A percentile compares a stretch with the other conserved stretches of the same genome.
phyloP scores from a whole-genome alignment of 495 filamentous ascomycete species.

The Umbilicaria muhlenbergii region DNA sequence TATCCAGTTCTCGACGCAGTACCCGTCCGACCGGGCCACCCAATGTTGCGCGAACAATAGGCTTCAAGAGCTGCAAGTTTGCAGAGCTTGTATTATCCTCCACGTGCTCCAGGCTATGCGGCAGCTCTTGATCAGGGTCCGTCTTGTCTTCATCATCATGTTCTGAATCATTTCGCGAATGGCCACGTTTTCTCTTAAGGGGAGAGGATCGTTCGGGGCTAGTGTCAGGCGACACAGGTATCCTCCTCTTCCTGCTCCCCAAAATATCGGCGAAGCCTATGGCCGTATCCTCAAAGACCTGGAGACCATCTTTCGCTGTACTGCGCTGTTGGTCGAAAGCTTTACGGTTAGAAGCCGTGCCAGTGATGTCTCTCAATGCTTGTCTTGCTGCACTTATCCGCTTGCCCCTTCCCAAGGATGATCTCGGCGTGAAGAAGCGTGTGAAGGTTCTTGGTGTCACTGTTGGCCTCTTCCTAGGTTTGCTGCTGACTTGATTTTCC shows the following conservation, averaged over 20 bases:
- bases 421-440: slow-evolving; percentile 67
- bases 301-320: slow-evolving; percentile 20
- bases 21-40: slow-evolving; percentile 1
- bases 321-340: slow-evolving; percentile 1
- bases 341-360: slow-evolving; percentile 42
- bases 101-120: background rate
- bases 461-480: slow-evolving; percentile 33
- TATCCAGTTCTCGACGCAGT: slow-evolving; percentile 10
- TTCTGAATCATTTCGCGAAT: background rate
- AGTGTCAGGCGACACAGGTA: slow-evolving; percentile 17
- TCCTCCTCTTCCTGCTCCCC: slow-evolving; percentile 22
- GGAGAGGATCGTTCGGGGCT: slow-evolving; percentile 15
- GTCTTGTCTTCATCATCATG: background rate
- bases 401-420: slow-evolving; percentile 23
- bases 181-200: slow-evolving; percentile 8
- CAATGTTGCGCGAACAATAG: background rate
- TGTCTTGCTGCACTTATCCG: slow-evolving; percentile 39
- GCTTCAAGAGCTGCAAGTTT: background rate
- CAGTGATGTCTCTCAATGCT: slow-evolving; percentile 56
- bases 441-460: slow-evolving; percentile 62
- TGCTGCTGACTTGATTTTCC: slow-evolving; percentile 13
- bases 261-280: slow-evolving; percentile 2
- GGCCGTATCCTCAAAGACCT: slow-evolving; percentile 13
- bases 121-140: background rate
- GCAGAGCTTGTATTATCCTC: background rate